Conservation (phyloP, 768 basidiomycete genomes). For the Dendrothele bispora region DNA sequence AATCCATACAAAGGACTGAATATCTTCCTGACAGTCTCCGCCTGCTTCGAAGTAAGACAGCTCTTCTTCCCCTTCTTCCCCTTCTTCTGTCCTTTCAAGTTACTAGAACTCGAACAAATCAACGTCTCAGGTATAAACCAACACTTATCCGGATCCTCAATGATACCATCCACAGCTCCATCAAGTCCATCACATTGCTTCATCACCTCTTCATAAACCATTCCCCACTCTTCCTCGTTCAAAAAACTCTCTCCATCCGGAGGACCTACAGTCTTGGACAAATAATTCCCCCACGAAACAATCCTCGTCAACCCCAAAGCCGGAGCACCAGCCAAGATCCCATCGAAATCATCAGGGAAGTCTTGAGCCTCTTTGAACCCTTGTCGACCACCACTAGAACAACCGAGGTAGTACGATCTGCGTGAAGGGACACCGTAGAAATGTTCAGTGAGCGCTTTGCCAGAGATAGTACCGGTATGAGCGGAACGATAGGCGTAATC, state of each 20-base stretch:
- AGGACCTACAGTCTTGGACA: conserved; percentile 3
- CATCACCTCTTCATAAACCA: conserved; percentile 18
- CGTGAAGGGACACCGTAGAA: conserved; percentile 15
- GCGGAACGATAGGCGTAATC: conserved; percentile 19
- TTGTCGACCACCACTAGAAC: conserved; percentile 24
- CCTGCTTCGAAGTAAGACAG: conserved; percentile 16
- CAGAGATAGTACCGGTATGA: conserved; percentile 15
- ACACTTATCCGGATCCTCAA: conserved; percentile 19
- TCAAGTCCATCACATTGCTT: conserved; percentile 22
- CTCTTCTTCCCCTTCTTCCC: not conserved
- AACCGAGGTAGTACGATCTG: conserved; percentile 22
- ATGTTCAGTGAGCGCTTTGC: conserved; percentile 15
- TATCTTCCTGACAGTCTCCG: conserved; percentile 9
- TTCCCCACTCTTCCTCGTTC: conserved; percentile 11
- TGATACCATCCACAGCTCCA: conserved; percentile 18
- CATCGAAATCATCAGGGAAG: conserved; percentile 24
- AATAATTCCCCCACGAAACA: conserved; percentile 2
- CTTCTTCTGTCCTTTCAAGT: too few species aligned
- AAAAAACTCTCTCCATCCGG: conserved; percentile 10
- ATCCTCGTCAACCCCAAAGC: conserved; percentile 8
- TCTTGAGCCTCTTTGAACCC: conserved; percentile 16
- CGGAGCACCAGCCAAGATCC: conserved; percentile 21
- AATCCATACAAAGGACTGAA: conserved; percentile 13
- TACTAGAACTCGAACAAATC: too few species aligned
- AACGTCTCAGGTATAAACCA: conserved; percentile 17